These are phyloP conservation scores for Cordyceps sp. DNA, from an alignment of 2,329 filamentous ascomycete species.

Conservation along the genomic window DNA sequence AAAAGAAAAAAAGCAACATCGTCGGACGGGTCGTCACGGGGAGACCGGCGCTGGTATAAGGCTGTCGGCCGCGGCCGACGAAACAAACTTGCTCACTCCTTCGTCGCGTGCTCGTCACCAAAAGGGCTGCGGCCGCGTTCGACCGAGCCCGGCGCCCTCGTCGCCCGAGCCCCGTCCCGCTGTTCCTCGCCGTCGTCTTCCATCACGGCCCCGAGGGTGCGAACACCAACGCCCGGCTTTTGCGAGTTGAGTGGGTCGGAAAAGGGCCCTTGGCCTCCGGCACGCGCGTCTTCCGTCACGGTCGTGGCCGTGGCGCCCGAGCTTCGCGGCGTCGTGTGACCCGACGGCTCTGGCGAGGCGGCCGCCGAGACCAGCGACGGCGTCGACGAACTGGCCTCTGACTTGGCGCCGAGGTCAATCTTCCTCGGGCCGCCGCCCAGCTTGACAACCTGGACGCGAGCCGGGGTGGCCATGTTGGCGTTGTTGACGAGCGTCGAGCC, in stretches of 20 bases:
- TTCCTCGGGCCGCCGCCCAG: slow-evolving; percentile 36
- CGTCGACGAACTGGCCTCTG: slow-evolving; percentile 15
- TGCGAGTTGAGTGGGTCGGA: slow-evolving; percentile 30
- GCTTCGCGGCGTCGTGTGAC: slow-evolving; percentile 13
- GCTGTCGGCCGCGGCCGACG: no score
- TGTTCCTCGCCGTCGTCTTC: slow-evolving; percentile 29
- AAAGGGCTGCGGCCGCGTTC: slow-evolving; percentile 31
- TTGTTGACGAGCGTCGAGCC: slow-evolving; percentile 53
- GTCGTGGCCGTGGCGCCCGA: slow-evolving; percentile 24
- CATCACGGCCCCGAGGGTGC: slow-evolving; percentile 36
- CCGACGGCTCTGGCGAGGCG: slow-evolving; percentile 3
- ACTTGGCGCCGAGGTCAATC: slow-evolving; percentile 20
- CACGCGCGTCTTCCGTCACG: slow-evolving; percentile 31
- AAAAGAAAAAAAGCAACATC: no score
- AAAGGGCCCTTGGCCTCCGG: slow-evolving; percentile 40
- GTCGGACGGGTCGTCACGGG: no score
- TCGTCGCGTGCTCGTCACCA: slow-evolving; percentile 40
- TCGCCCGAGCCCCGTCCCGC: slow-evolving; percentile 16
- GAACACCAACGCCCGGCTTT: slow-evolving; percentile 17
- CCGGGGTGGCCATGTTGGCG: slow-evolving; percentile 40
- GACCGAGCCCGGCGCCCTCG: slow-evolving; percentile 5
- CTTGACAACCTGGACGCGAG: slow-evolving; percentile 42
- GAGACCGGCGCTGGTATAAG: no score
- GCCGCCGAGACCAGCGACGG: slow-evolving; percentile 4
- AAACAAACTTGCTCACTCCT: no score